Base-by-base conservation (phyloP, 208 protist species). In the Leishmania major region DNA sequence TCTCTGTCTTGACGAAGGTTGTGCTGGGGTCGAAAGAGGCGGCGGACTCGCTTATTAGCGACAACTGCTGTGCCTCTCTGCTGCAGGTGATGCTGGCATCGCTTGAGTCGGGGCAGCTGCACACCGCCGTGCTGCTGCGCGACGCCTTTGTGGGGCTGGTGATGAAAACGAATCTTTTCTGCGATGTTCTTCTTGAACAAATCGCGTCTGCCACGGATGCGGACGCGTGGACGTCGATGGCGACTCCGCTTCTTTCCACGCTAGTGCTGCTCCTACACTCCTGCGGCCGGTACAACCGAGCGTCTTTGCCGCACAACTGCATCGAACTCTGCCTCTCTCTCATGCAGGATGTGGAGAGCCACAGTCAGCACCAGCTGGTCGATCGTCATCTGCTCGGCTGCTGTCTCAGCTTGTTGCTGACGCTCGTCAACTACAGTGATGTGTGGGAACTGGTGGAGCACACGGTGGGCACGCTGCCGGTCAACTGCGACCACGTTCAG, bases 301-400 rank as follows among this genome's bases (percentile, higher is more conserved):
- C 84, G 74, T 89, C 85, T 7, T 77, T 96, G 10, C 77, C 83
- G 7, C 82, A 82, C 67, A 93, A 94, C 59, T 88, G 82, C 51
- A 85, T 96, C 31, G 89, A 94, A 77, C 82, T 94, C 40, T 93
- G 90, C 77, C 83, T 94, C 28, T 87, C 88, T 17, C 79, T 96
- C 22, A 80, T 90, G 49, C 86, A 86, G 49, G 70, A 87, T 73
- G 53, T 92, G 2, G 78, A 89, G 25, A 55, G 25, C 13, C 85
- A 59, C 47, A 90, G 87, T 53, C 67, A 66, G 49, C 57, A 74
- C 45, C 78, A 82, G 0, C 73, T 84, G 10, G 81, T 87, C 8
- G 92, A 94, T 82, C 73, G 88, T 15, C 84, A 89, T 66, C 79
- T 94, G 35, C 78, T 94, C 31, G 88, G 88, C 15, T 89, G 86